These are phyloP conservation scores for Cylindrotheca fusiformis DNA, from an alignment of 108 stramenopile species.

Conservation along the genomic window DNA sequence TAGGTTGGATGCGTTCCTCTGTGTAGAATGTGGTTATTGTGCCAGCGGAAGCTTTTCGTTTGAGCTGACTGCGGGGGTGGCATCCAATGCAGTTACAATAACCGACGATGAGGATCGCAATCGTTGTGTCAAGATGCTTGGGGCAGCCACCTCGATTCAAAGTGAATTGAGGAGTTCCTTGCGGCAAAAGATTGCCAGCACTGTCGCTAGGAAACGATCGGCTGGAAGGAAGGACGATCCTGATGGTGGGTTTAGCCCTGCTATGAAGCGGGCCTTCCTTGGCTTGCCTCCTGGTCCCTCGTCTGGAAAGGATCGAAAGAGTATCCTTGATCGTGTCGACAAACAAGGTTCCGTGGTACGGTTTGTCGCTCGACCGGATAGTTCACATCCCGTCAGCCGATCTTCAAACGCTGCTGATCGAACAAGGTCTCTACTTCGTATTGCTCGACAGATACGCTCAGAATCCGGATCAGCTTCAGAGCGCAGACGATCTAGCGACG, in stretches of 20 bases:
- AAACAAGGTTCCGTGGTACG: constrained; percentile 40
- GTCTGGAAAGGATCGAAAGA: constrained; percentile 9
- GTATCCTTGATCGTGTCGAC: constrained; percentile 23
- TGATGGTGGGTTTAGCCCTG: constrained; percentile 4
- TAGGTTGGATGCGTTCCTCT: constrained; percentile 90
- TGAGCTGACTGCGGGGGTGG: constrained; percentile 65
- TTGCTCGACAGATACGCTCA: constrained; percentile 59
- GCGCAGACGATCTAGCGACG: constrained; percentile 43
- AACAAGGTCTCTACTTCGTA: constrained; percentile 45
- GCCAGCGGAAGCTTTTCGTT: constrained; percentile 75
- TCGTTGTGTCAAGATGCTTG: constrained; percentile 22
- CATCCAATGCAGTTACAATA: constrained; percentile 77
- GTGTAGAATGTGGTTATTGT: constrained; percentile 97
- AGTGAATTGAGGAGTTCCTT: constrained; percentile 29
- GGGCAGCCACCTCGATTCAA: constrained; percentile 20
- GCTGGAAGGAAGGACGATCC: neutral
- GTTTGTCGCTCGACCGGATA: constrained; percentile 25
- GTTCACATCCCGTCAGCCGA: neutral
- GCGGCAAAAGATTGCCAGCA: constrained; percentile 15
- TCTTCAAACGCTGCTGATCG: constrained; percentile 29
- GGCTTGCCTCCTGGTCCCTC: constrained; percentile 47
- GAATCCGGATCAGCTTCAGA: constrained; percentile 39
- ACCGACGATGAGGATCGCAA: constrained; percentile 55
- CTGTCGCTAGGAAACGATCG: constrained; percentile 11
- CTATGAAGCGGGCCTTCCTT: constrained; percentile 54